Conservation (phyloP, 139 green algal genomes). For the Bryopsis sp. region DNA sequence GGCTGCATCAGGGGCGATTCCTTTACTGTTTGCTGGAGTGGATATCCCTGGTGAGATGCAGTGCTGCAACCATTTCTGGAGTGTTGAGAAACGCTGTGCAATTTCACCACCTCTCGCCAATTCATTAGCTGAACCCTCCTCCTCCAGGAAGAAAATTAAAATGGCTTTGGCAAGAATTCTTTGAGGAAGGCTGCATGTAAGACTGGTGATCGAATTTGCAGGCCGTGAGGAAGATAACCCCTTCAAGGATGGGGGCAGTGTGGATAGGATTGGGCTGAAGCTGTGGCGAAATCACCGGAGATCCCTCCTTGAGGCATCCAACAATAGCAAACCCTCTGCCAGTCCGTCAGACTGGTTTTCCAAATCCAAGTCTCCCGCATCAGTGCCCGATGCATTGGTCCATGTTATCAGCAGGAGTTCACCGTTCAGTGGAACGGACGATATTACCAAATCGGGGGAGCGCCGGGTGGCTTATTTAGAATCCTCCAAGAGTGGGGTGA, state of each 20-base stretch:
- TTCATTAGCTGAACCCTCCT: background rate
- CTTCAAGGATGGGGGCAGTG: conserved; percentile 73
- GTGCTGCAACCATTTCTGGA: background rate
- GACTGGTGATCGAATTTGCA: background rate
- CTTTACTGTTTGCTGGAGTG: conserved; percentile 66
- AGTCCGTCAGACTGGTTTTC: too few species aligned
- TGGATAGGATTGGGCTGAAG: conserved; percentile 61
- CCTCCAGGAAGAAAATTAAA: background rate
- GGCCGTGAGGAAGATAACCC: conserved; percentile 29
- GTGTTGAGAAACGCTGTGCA: background rate
- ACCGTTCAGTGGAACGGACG: conserved; percentile 67
- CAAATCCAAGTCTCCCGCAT: background rate
- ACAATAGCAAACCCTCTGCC: too few species aligned
- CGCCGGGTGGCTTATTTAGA: conserved; percentile 43
- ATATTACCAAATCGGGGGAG: conserved; percentile 35
- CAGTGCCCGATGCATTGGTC: conserved; percentile 38
- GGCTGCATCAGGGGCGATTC: conserved; percentile 76
- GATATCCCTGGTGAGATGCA: conserved; percentile 48
- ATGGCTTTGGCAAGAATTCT: conserved; percentile 2
- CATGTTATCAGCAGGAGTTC: conserved; percentile 72
- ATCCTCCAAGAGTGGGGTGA: conserved; percentile 56
- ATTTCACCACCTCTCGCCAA: background rate
- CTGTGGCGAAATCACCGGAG: conserved; percentile 49
- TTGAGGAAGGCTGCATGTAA: too few species aligned
- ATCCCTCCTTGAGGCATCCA: too few species aligned